Base-by-base conservation (phyloP, 1,139 yeast genomes). In the Taphrina flavorubra region DNA sequence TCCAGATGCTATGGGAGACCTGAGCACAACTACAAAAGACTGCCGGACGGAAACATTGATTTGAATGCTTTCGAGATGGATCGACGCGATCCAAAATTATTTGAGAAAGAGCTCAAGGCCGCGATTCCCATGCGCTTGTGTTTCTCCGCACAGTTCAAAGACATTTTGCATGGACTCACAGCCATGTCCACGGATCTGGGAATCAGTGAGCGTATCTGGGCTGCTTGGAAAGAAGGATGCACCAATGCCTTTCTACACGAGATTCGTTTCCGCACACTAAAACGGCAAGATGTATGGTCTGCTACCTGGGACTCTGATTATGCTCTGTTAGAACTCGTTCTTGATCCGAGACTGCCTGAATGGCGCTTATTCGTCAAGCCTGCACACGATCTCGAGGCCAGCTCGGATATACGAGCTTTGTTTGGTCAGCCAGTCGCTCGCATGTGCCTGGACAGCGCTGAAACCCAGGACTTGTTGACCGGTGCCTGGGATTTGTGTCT, bases 51-150 rank as follows among this genome's bases (percentile, higher is more conserved):
- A 6, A 46, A 65, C 25, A 16, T 53, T 34, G 57, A 53, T 34
- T 16, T 53, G 40, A 20, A 53, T 16, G 51, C 51, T 16, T 40
- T 40, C 18, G 40, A 11, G 51, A 25, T 42, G 49, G 13, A 16
- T 14, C 63, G 70, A 5, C 25, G 60, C 1, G 47, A 34, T 20
- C 69, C 69, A 6, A 49, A 51, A 5, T 60, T 47, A 6, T 65
- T 68, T 53, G 69, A 68, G 40, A 61, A 56, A 37, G 51, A 58
- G 49, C 51, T 68, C 16, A 65, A 65, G 44, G 53, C 42, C 4
- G 65, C 70, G 6, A 10, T 68, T 5, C 70, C 69, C 1, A 68
- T 68, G 70, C 69, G 70, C 31, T 14, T 68, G n/a, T 46, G 55
- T 10, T 44, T 68, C 31, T 34, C 61, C 8, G 11, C 57, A 2